Evolutionary conservation across 148 eudicot species (phyloP).

Genomic region (Rhododendron ovatum): DNA sequence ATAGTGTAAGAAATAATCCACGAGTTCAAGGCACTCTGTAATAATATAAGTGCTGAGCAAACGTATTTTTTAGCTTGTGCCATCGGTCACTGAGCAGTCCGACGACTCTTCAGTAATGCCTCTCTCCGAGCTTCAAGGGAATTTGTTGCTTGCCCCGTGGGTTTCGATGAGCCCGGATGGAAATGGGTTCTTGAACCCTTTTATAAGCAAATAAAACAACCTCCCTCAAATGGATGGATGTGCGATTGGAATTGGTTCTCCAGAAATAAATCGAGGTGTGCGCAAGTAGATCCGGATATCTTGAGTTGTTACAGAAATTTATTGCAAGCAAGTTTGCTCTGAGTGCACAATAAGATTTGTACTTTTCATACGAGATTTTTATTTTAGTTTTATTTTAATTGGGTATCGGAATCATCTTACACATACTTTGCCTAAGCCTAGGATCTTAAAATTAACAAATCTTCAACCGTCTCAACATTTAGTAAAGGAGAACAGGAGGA

Average conservation of each 20-base stretch:
- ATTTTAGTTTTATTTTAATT: background rate
- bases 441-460: background rate
- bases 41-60: no score
- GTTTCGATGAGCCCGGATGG: background rate
- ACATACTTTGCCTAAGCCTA: no score
- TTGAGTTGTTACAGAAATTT: background rate
- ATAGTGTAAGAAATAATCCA: no score
- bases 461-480: background rate
- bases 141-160: background rate
- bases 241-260: no score
- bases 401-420: background rate
- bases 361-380: background rate
- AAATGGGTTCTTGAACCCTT: background rate
- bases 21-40: no score
- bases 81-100: no score
- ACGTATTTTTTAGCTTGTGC: no score
- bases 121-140: no score
- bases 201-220: background rate
- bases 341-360: background rate
- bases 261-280: no score
- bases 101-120: no score
- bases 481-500: background rate
- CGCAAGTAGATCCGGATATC: background rate
- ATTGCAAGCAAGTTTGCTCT: background rate
- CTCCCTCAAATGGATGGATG: background rate